These are phyloP conservation scores for Microcyclospora tardicrescens DNA, from an alignment of 2,329 filamentous ascomycete species.

Conservation along the genomic window DNA sequence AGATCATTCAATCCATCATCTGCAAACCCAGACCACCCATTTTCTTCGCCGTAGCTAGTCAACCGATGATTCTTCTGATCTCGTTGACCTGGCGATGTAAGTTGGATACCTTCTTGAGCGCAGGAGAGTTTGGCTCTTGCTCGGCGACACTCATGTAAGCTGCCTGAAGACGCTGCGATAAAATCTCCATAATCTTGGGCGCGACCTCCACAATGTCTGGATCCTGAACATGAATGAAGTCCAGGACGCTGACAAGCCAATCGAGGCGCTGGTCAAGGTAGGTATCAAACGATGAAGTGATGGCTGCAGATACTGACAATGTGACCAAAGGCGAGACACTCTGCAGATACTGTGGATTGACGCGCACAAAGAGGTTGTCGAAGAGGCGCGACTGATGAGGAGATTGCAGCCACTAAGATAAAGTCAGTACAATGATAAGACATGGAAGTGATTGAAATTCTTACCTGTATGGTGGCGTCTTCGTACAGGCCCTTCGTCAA, in stretches of 20 bases:
- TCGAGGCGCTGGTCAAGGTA: slow-evolving; percentile 42
- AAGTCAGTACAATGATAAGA: background rate
- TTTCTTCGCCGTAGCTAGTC: slow-evolving; percentile 4
- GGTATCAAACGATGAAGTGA: slow-evolving; percentile 43
- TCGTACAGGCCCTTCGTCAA: slow-evolving; percentile 45
- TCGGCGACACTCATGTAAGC: slow-evolving; percentile 46
- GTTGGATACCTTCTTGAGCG: slow-evolving; percentile 21
- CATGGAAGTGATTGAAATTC: slow-evolving; percentile 12
- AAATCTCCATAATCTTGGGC: slow-evolving; percentile 47
- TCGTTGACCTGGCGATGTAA: slow-evolving; percentile 19
- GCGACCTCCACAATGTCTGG: slow-evolving; percentile 42
- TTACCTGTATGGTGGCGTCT: slow-evolving; percentile 32
- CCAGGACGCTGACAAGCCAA: slow-evolving; percentile 46
- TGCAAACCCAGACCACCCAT: background rate
- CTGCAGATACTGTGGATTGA: slow-evolving; percentile 43
- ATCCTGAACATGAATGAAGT: slow-evolving; percentile 34
- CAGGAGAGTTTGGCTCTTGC: slow-evolving; percentile 35
- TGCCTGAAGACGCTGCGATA: slow-evolving; percentile 43
- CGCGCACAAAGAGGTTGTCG: slow-evolving; percentile 46
- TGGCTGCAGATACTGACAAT: slow-evolving; percentile 49
- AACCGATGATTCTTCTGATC: slow-evolving; percentile 8
- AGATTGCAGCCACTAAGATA: slow-evolving; percentile 46
- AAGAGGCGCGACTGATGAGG: slow-evolving; percentile 46
- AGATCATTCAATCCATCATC: too few species aligned
- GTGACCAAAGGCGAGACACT: slow-evolving; percentile 44